Evolutionary conservation across 495 filamentous ascomycete genomes (phyloP).

Genomic region (Penicillium desertorum): DNA sequence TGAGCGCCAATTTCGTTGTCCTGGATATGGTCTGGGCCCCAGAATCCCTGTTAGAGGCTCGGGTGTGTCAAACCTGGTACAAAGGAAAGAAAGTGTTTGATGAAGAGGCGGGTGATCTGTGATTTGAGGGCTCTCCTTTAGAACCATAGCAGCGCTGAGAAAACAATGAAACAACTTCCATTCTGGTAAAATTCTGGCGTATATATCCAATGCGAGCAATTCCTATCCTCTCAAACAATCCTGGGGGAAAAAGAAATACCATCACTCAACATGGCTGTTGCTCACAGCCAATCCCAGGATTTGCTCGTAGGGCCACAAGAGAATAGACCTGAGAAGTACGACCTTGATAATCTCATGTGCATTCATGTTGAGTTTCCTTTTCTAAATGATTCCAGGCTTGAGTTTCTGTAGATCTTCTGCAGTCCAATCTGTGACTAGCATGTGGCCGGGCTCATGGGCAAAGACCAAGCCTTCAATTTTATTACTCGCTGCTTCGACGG

Average conservation of each 20-base stretch:
- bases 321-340: neutral
- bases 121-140: neutral
- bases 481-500: constrained; percentile 47
- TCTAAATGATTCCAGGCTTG: constrained; percentile 11
- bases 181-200: too few species aligned
- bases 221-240: too few species aligned
- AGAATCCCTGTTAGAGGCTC: constrained; percentile 52
- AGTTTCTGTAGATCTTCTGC: constrained; percentile 19
- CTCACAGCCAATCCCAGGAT: constrained; percentile 23
- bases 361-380: neutral
- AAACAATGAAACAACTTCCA: neutral
- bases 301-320: constrained; percentile 10
- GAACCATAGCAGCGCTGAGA: neutral
- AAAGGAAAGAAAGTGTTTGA: constrained; percentile 49
- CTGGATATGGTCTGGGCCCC: constrained; percentile 57
- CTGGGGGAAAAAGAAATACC: too few species aligned
- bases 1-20: constrained; percentile 58
- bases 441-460: constrained; percentile 55
- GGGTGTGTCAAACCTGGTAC: constrained; percentile 54
- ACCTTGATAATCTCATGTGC: neutral
- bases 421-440: constrained; percentile 53
- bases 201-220: neutral
- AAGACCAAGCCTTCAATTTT: constrained; percentile 50
- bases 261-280: constrained; percentile 1
- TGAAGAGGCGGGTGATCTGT: neutral